Evolutionary conservation across 495 filamentous ascomycete species (phyloP), one percentile per base, ranked within the genome.

Genomic region (Lasiosphaeria hispida): DNA sequence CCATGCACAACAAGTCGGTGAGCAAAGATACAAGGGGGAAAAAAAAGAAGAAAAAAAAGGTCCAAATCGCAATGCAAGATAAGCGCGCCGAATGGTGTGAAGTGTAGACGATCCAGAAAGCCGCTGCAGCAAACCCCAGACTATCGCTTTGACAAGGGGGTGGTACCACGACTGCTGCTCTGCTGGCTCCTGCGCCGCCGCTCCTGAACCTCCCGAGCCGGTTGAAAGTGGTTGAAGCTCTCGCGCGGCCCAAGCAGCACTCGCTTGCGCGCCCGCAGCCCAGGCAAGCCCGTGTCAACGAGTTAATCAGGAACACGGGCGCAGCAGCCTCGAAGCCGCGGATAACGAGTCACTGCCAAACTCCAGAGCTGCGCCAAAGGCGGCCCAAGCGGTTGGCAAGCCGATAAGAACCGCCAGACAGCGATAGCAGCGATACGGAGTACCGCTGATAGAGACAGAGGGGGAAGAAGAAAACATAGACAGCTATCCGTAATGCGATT

Each of bases 331-430:
- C 30, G 42, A 19, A 49, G 37, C 45, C 9, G 38, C 49, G 63
- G 64, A 66, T 63, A 66, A 61, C 58, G 45, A 59, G 61, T 61
- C 58, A 63, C 60, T 47, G 45, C 54, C 44, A 60, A 53, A 60
- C 48, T 23, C 23, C 18, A 17, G 6, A 33, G 39, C 43, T 45
- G 17, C 17, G 14, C 17, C 15, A 13, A 13, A 41, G 39, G 39
- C 7, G 10, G 18, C 30, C 10, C 17, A 45, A 34, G 7, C 51
- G 43, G 48, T 41, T 51, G 60, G 57, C 44, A 36, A 50, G n/a
- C 54, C 45, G 63, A 66, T 66, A 63, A 66, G 60, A 44, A 53
- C 7, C 34, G 30, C 51, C 41, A 55, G 50, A 55, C 48, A 55
- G 42, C 18, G n/a, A 30, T 33, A 38, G 23, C 23, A 30, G 48